Evolutionary conservation across 2,329 filamentous ascomycete species (phyloP), one percentile per base, ranked within the genome.

Genomic region (Penicillium polonicum): DNA sequence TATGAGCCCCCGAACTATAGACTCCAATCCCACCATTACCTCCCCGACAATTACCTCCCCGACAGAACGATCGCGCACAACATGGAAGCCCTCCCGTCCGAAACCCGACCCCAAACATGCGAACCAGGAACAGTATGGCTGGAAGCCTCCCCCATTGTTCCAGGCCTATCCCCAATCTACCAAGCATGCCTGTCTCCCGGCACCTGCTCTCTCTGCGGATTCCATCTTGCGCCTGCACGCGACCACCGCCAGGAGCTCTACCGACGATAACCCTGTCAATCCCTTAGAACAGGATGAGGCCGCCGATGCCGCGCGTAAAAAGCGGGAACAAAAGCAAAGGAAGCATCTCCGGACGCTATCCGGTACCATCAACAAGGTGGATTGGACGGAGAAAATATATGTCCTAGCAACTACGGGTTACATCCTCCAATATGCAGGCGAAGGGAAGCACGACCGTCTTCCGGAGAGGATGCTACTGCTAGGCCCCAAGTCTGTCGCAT

Each of bases 141-240:
- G 87, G 87, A 83, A 85, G 55, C 83, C 87, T 17, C 90, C 91
- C 7, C 90, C 91, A 2, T 78, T 97, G 13, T 95, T 92, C 72
- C 89, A 96, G 72, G 91, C 90, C 13, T 96, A 92, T 70, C 88
- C 90, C 0, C 92, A 96, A 73, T 86, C 91, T 3, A 83, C 91
- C 64, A 92, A 89, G 68, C 85, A 94, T 72, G 86, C 85, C 12
- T 85, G 83, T 17, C 79, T 96, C 3, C 83, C 87, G 27, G 83
- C 88, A 17, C 88, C 88, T 38, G 84, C 82, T 2, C 75, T 88
- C 12, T 85, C 88, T 1, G 83, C 88, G 2, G 92, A 95, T 60
- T 76, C 83, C 1, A 83, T 94, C 46, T 72, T 91, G 50, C 84
- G 88, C 59, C 76, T 84, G 61, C 81, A 74, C 48, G 68, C 68